phyloP scores from a whole-genome alignment of 371 early-diverging fungal species.

The Mucor saturninus region DNA sequence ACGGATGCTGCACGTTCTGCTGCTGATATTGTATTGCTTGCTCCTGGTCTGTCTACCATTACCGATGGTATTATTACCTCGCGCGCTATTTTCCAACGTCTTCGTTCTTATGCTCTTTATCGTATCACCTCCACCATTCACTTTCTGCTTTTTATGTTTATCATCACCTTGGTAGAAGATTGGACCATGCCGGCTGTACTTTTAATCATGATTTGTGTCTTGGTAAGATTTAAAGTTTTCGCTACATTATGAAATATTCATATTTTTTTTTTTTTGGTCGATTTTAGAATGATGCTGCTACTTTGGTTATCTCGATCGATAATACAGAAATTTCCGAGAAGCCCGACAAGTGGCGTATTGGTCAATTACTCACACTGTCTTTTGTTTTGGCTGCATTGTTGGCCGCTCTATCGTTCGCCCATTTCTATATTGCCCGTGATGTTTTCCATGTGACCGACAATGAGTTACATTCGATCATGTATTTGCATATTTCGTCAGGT shows the following conservation, averaged over 20 bases:
- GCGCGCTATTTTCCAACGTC: slow-evolving; percentile 90
- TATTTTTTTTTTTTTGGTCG: slow-evolving; percentile 53
- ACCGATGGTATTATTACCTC: slow-evolving; percentile 85
- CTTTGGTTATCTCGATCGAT: slow-evolving; percentile 90
- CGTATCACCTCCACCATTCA: slow-evolving; percentile 93
- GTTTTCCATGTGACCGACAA: slow-evolving; percentile 50
- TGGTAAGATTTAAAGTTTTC: slow-evolving; percentile 35
- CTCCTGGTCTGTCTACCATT: slow-evolving; percentile 88
- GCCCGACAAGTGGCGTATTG: slow-evolving; percentile 91
- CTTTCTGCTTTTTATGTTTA: slow-evolving; percentile 91
- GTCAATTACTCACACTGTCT: slow-evolving; percentile 81
- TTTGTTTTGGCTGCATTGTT: slow-evolving; percentile 75
- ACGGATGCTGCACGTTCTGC: slow-evolving; percentile 95
- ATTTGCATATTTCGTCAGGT: slow-evolving; percentile 88
- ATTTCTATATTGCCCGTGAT: slow-evolving; percentile 78
- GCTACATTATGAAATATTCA: neutral
- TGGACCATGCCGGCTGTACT: slow-evolving; percentile 85
- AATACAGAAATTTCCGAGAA: slow-evolving; percentile 80
- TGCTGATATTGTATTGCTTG: slow-evolving; percentile 90
- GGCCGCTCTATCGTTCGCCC: slow-evolving; percentile 78
- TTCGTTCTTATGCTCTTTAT: slow-evolving; percentile 89
- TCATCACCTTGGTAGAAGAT: slow-evolving; percentile 78
- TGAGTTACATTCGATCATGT: slow-evolving; percentile 81
- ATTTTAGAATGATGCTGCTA: slow-evolving; percentile 84
- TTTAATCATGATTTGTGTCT: slow-evolving; percentile 82